Evolutionary conservation across 2,329 filamentous ascomycete species (phyloP), one percentile per base, ranked within the genome.

Genomic region (Aspergillus intermedius): DNA sequence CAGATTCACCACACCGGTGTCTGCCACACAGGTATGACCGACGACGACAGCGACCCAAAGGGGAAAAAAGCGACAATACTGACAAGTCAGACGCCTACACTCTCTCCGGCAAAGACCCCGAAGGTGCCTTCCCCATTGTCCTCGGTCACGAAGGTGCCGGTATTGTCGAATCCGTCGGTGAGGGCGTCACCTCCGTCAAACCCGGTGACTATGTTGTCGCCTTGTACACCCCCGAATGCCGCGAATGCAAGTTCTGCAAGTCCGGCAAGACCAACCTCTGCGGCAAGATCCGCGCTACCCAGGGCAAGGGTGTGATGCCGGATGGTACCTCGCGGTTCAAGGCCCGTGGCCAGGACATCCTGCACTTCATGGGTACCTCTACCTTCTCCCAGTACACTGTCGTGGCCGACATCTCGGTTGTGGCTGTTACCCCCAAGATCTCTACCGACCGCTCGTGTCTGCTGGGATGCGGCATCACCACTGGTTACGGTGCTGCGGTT

Each of bases 311-410:
- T 66, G 82, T 96, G 60, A 95, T 98, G 91, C 93, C 93, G 49
- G 93, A 98, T 71, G 91, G 91, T 63, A 97, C 91, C 58, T 86
- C 87, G 49, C 87, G 93, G 63, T 96, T 97, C 83, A 88, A 82
- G 74, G 90, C 86, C 80, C 93, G 91, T 73, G 93, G 93, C 72
- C 86, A 96, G 76, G 87, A 95, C 62, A 80, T 98, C 53, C 83
- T 97, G 50, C 93, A 97, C 77, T 98, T 97, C 78, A 98, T 98
- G 93, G 93, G 93, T 64, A 95, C 89, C 49, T 96, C 91, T 34
- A 98, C 93, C 61, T 98, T 98, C 79, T 95, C 89, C 28, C 93
- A 98, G 76, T 98, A 95, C 77, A 97, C 93, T 49, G 93, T 98
- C 56, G 89, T 98, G 34, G 91, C 93, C 69, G 93, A 98, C 72